These are phyloP conservation scores for Beauveria scarabaeidicola DNA, from an alignment of 2,329 filamentous ascomycete species.

Conservation along the genomic window DNA sequence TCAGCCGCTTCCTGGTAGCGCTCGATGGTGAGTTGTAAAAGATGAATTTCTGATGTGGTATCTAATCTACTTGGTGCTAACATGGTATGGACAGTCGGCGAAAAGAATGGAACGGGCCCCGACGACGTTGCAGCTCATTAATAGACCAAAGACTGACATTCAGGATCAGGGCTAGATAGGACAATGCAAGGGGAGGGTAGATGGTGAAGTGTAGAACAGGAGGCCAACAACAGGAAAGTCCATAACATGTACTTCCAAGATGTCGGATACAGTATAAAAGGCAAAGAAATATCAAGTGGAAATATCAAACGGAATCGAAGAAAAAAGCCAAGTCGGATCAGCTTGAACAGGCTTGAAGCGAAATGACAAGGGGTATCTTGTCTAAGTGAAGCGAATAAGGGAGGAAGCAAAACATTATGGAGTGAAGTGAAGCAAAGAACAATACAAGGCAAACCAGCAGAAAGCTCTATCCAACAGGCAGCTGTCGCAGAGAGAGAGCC, in stretches of 20 bases:
- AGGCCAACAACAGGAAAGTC: background rate
- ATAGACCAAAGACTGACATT: constrained; percentile 5
- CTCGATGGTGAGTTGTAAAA: constrained; percentile 53
- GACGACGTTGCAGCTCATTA: constrained; percentile 30
- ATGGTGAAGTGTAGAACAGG: background rate
- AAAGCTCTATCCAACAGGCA: background rate
- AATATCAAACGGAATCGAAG: background rate
- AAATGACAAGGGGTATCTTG: constrained; percentile 32
- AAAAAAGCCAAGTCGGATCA: background rate
- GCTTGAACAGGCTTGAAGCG: constrained; percentile 4
- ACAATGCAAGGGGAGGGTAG: background rate
- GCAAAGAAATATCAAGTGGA: constrained; percentile 7
- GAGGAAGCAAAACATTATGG: constrained; percentile 12
- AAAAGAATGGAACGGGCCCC: constrained; percentile 46
- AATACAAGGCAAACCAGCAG: background rate
- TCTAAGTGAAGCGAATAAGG: constrained; percentile 17
- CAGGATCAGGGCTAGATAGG: background rate
- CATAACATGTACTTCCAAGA: background rate
- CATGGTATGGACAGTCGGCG: constrained; percentile 37
- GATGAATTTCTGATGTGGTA: background rate
- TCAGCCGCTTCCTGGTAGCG: constrained; percentile 75
- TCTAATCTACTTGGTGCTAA: background rate
- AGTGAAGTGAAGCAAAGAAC: background rate
- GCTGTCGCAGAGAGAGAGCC: background rate
- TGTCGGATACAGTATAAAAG: background rate